Evolutionary conservation across 805 yeast species (phyloP), one percentile per base, ranked within the genome.

Genomic region (Cyberlindnera amylophila): DNA sequence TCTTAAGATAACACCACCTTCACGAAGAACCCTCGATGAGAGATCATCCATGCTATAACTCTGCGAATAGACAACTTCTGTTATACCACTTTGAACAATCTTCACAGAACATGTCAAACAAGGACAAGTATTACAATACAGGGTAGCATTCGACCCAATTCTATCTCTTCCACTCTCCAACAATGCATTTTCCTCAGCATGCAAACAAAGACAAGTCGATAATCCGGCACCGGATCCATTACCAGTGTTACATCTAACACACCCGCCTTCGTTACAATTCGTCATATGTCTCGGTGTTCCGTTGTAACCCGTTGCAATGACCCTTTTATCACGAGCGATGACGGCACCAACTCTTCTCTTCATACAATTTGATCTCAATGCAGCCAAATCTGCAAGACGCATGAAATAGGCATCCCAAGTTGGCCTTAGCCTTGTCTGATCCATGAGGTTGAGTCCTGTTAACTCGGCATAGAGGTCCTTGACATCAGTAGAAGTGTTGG

Each of bases 291-390:
- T 73, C 10, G 99, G 98, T 0, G 99, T 93, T 2, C 99, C 99
- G 57, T 93, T 93, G 64, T 93, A 93, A 0, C 99, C 99, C 0
- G 99, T 93, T 2, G 98, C 93, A 19, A 93, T 74, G 21, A 93
- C 95, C 43, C 97, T 70, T 30, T 77, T 79, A 36, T 86, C 93
- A 40, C 88, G 74, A 2, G 88, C 96, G 14, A 93, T 77, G 8
- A 93, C 98, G 64, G 98, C 91, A 0, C 99, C 99, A 3, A 93
- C 99, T 40, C 96, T 73, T 45, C 99, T 70, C 63, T 93, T 93
- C 98, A 93, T 93, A 67, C 99, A 93, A 53, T 93, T 93, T 21
- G 95, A 82, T 51, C 99, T 70, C 36, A 82, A 69, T 0, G 99
- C 96, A 0, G 99, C 99, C 55, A 93, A 71, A 51, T 87, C 89